Percentiles rank a stretch among this genome's conserved stretches.
Evolutionary conservation across 140 eudicot species (phyloP).

Genomic region (Flaveria floridana): DNA sequence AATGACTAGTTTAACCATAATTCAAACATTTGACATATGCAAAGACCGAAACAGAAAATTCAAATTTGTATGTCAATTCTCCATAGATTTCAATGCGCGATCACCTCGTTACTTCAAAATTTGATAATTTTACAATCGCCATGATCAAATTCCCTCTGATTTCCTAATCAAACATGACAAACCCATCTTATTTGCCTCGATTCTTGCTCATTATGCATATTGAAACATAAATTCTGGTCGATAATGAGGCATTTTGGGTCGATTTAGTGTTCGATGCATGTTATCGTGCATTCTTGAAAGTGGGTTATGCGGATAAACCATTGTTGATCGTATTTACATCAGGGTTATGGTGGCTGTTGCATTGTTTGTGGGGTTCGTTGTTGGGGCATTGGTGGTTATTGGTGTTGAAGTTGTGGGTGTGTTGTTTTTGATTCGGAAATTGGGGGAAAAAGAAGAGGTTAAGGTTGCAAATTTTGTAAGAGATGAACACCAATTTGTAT

Average conservation of each 20-base stretch:
- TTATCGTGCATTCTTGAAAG: constrained; percentile 21
- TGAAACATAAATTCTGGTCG: not conserved
- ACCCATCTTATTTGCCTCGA: too few species aligned
- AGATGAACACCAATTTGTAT: constrained; percentile 30
- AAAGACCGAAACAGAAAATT: too few species aligned
- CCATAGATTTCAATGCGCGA: too few species aligned
- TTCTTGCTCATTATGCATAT: not conserved
- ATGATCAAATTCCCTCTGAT: too few species aligned
- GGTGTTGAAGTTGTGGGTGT: constrained; percentile 44
- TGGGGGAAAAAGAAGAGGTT: constrained; percentile 29
- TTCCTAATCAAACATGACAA: too few species aligned
- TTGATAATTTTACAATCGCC: too few species aligned
- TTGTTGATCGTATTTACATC: too few species aligned
- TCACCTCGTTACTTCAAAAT: too few species aligned
- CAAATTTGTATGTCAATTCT: too few species aligned
- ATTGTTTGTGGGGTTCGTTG: constrained; percentile 39
- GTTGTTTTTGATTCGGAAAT: constrained; percentile 33
- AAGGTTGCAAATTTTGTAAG: constrained; percentile 23
- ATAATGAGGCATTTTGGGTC: not conserved
- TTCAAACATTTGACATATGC: too few species aligned
- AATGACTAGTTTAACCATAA: too few species aligned
- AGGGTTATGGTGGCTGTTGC: constrained; percentile 40
- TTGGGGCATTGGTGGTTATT: constrained; percentile 48
- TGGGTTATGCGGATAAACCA: not conserved
- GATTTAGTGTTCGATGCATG: constrained; percentile 22